Percentiles rank a stretch among this genome's conserved stretches.
These are phyloP conservation scores for Colletotrichum sp. DNA, from an alignment of 2,329 filamentous ascomycete species.

Conservation along the genomic window DNA sequence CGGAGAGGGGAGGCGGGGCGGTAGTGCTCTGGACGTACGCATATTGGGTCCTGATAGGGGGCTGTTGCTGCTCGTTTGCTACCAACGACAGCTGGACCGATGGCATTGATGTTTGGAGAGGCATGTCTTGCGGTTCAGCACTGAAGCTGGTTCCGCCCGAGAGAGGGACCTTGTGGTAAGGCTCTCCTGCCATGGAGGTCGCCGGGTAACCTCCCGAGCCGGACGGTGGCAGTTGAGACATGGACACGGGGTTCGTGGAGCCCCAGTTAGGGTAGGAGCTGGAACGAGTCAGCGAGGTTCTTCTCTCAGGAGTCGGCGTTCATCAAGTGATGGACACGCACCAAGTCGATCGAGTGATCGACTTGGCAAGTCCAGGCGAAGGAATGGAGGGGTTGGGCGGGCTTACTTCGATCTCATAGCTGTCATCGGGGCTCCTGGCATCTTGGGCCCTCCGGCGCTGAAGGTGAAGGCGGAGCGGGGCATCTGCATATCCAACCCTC, in stretches of 20 bases:
- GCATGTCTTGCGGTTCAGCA: conserved; percentile 59
- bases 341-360: neutral
- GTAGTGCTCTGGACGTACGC: conserved; percentile 58
- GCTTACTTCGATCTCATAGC: conserved; percentile 65
- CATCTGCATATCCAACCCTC: conserved; percentile 58
- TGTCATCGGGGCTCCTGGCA: conserved; percentile 57
- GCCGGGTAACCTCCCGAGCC: conserved; percentile 54
- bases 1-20: conserved; percentile 54
- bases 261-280: conserved; percentile 67
- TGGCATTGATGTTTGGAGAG: conserved; percentile 58
- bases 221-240: conserved; percentile 55
- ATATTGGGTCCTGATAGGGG: conserved; percentile 58
- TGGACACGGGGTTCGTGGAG: conserved; percentile 45
- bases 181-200: conserved; percentile 53
- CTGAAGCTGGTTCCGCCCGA: conserved; percentile 52
- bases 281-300: neutral
- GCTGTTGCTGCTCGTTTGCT: conserved; percentile 50
- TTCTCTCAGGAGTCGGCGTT: neutral
- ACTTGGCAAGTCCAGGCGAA: neutral
- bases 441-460: conserved; percentile 54
- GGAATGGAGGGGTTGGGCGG: neutral
- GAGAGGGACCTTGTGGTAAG: conserved; percentile 59
- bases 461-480: conserved; percentile 65
- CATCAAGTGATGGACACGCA: neutral
- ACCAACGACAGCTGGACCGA: conserved; percentile 58